Conservation (phyloP, 2,329 filamentous ascomycete genomes). For the Penicillium sp. region DNA sequence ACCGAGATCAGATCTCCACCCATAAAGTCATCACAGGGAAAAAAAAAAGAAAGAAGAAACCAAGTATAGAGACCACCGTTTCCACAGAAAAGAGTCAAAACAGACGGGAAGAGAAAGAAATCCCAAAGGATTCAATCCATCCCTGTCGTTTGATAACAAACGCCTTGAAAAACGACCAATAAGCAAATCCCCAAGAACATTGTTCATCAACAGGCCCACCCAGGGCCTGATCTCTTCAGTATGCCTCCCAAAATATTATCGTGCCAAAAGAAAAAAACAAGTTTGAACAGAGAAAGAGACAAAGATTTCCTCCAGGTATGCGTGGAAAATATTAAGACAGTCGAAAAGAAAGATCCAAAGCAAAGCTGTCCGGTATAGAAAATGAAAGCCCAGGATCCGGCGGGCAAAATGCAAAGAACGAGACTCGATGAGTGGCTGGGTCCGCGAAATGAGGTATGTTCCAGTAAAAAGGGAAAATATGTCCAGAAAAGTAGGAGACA, state of each 20-base stretch:
- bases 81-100: slow-evolving; percentile 10
- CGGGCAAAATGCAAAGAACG: slow-evolving; percentile 16
- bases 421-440: slow-evolving; percentile 4
- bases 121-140: not conserved
- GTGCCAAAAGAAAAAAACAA: slow-evolving; percentile 7
- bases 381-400: slow-evolving; percentile 6
- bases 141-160: slow-evolving; percentile 5
- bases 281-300: not conserved
- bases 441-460: slow-evolving; percentile 1
- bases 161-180: slow-evolving; percentile 13
- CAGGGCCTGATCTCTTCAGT: slow-evolving; percentile 18
- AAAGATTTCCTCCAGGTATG: slow-evolving; percentile 18
- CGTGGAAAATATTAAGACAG: slow-evolving; percentile 30
- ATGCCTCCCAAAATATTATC: slow-evolving; percentile 27
- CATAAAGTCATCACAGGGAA: slow-evolving; percentile 12
- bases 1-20: slow-evolving; percentile 17
- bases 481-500: slow-evolving; percentile 18
- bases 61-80: slow-evolving; percentile 9
- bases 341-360: slow-evolving; percentile 16
- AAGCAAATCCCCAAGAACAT: slow-evolving; percentile 6
- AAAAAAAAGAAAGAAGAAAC: not conserved
- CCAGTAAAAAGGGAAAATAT: slow-evolving; percentile 12
- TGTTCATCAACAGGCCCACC: slow-evolving; percentile 23
- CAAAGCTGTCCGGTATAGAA: not conserved
- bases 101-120: slow-evolving; percentile 4